These are phyloP conservation scores for Penicillium odoratum DNA, from an alignment of 495 filamentous ascomycete species.

Conservation along the genomic window DNA sequence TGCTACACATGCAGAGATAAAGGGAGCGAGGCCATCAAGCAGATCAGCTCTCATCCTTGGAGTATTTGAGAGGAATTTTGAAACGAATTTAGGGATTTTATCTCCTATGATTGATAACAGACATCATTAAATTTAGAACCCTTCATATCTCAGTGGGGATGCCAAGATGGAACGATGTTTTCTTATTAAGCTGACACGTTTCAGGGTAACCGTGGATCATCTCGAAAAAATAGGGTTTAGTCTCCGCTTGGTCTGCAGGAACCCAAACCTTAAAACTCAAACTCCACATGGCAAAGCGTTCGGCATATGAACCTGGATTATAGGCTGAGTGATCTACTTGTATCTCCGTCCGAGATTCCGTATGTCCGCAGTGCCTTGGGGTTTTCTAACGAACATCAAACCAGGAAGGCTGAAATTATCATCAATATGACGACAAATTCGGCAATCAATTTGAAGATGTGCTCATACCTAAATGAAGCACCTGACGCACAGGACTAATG, in stretches of 20 bases:
- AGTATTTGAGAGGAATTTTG: neutral
- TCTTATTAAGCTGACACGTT: neutral
- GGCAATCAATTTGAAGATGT: no score
- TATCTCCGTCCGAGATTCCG: neutral
- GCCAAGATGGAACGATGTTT: neutral
- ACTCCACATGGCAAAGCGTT: neutral
- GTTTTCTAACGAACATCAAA: no score
- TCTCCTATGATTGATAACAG: neutral
- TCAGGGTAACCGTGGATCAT: neutral
- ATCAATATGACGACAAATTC: no score
- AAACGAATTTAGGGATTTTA: neutral
- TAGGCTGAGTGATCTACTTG: neutral
- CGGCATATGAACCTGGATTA: no score
- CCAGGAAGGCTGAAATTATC: no score
- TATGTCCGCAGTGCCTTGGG: neutral
- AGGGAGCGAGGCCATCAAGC: neutral
- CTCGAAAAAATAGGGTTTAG: neutral
- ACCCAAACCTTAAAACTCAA: neutral
- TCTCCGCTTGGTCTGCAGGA: neutral
- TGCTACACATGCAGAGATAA: conserved; percentile 1
- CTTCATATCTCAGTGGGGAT: neutral
- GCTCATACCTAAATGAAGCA: no score
- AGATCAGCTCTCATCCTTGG: neutral
- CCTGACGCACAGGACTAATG: no score
- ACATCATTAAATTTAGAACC: no score